Evolutionary conservation across 768 basidiomycete genomes (phyloP).

Genomic region (Pleurotus djamor): DNA sequence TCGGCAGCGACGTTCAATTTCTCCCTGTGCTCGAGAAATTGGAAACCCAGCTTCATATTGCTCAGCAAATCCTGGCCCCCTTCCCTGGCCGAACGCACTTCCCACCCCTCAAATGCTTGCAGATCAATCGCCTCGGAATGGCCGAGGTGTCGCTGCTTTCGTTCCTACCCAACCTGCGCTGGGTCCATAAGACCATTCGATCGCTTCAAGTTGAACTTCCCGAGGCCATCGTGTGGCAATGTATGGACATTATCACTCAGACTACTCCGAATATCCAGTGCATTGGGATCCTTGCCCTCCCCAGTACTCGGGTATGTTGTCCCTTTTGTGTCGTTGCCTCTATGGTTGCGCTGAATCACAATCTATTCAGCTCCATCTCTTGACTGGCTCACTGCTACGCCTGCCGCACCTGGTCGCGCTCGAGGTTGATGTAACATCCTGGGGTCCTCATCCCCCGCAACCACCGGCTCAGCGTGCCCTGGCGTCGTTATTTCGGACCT

Average conservation of each 20-base stretch:
- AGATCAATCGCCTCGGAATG: not conserved
- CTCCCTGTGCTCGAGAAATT: not conserved
- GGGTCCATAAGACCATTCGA: not conserved
- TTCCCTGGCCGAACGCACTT: not conserved
- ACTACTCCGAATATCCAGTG: not conserved
- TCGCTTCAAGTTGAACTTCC: not conserved
- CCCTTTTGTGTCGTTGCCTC: not conserved
- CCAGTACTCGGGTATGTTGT: not conserved
- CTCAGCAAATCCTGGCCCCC: not conserved
- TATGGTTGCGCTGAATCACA: not conserved
- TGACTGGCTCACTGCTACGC: not conserved
- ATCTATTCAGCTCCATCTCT: not conserved
- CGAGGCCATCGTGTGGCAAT: not conserved
- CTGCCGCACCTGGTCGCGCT: not conserved
- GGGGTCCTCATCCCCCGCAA: not conserved
- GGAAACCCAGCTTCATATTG: slow-evolving; percentile 1
- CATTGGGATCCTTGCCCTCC: not conserved
- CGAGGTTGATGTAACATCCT: not conserved
- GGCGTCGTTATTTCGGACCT: not conserved
- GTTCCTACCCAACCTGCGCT: not conserved
- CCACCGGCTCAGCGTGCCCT: not conserved
- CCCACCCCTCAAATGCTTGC: not conserved
- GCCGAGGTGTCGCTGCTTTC: not conserved
- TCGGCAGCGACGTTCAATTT: not conserved
- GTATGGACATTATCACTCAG: not conserved